phyloP scores from a whole-genome alignment of 768 basidiomycete species.

The Hebeloma cylindrosporum region DNA sequence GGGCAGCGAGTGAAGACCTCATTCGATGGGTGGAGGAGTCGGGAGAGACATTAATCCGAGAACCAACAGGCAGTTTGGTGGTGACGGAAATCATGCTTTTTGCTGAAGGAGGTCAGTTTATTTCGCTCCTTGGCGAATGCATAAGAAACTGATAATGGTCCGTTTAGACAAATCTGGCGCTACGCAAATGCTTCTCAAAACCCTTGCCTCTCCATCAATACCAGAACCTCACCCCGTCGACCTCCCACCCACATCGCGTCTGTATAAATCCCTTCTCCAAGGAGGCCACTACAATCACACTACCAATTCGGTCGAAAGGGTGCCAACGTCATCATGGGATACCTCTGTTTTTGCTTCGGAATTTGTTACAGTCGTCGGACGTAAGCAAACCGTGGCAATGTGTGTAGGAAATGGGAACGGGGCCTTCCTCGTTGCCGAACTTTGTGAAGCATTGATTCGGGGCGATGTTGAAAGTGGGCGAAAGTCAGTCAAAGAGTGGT shows the following conservation, averaged over 20 bases:
- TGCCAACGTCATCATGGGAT: constrained; percentile 48
- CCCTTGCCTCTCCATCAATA: constrained; percentile 58
- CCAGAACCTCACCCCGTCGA: constrained; percentile 71
- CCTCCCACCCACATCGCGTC: constrained; percentile 75
- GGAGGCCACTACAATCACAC: constrained; percentile 84
- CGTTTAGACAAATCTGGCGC: constrained; percentile 70
- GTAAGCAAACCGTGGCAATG: constrained; percentile 53
- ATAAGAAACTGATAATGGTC: constrained; percentile 1
- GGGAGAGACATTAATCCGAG: constrained; percentile 61
- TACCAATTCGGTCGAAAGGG: constrained; percentile 51
- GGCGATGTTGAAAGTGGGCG: constrained; percentile 40
- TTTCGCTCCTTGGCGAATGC: not conserved
- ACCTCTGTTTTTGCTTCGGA: constrained; percentile 55
- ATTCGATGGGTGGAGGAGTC: constrained; percentile 67
- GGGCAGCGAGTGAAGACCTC: constrained; percentile 71
- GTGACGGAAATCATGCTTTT: constrained; percentile 82
- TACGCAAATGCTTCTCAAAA: constrained; percentile 56
- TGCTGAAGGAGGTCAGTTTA: constrained; percentile 69
- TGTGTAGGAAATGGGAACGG: constrained; percentile 61
- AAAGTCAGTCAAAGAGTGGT: constrained; percentile 56
- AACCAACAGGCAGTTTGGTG: constrained; percentile 79
- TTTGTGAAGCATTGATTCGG: constrained; percentile 56
- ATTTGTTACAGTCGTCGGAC: constrained; percentile 56
- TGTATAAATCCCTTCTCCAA: constrained; percentile 89
- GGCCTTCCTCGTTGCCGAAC: constrained; percentile 72